These are phyloP conservation scores for Chaetomiaceae sp. DNA, from an alignment of 2,329 filamentous ascomycete genomes.

Conservation along the genomic window DNA sequence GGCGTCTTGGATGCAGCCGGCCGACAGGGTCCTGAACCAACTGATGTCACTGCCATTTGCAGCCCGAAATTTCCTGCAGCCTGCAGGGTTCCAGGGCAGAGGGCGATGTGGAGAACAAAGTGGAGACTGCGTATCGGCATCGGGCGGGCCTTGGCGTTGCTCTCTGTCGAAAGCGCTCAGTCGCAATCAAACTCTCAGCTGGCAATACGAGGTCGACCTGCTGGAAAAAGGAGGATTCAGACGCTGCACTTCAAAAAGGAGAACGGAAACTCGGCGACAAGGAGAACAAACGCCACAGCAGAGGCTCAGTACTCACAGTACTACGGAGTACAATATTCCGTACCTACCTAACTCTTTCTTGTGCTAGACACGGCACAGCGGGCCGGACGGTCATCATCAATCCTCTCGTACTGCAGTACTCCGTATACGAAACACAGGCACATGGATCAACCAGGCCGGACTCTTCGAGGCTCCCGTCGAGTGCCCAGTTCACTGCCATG, in stretches of 20 bases:
- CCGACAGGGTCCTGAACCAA: background rate
- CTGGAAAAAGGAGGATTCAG: background rate
- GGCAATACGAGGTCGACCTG: constrained; percentile 13
- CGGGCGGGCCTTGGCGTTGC: constrained; percentile 12
- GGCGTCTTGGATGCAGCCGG: constrained; percentile 1
- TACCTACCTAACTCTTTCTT: too few relatives aligned
- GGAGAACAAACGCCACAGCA: background rate
- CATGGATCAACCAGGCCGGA: too few relatives aligned
- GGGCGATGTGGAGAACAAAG: too few relatives aligned
- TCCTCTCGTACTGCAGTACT: too few relatives aligned
- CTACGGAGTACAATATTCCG: too few relatives aligned
- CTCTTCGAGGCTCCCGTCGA: too few relatives aligned
- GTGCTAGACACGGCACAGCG: too few relatives aligned
- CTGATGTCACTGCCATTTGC: constrained; percentile 9
- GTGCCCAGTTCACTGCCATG: too few relatives aligned
- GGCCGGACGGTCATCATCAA: too few relatives aligned
- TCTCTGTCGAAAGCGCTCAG: too few relatives aligned
- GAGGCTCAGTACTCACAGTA: too few relatives aligned
- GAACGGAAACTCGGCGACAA: background rate
- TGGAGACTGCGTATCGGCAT: background rate
- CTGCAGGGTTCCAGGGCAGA: constrained; percentile 3
- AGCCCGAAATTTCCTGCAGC: background rate
- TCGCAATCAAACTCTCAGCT: constrained; percentile 14
- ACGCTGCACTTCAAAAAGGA: background rate
- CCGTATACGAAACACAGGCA: too few relatives aligned